phyloP scores from a whole-genome alignment of 257 asterid genomes.

The Solanum chiquidenum region DNA sequence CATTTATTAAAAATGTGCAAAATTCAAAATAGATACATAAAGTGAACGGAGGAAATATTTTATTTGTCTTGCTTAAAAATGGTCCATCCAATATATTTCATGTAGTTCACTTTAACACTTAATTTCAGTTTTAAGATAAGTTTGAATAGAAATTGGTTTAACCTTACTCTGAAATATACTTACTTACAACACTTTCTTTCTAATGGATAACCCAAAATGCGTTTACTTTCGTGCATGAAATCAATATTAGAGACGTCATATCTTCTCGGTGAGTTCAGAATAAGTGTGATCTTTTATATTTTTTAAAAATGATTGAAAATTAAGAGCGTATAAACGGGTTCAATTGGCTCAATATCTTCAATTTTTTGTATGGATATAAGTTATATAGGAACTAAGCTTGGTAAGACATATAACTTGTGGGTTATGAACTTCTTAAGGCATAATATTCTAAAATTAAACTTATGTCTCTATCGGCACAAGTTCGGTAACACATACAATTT shows the following conservation, averaged over 20 bases:
- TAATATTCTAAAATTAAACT: background rate
- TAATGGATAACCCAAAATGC: background rate
- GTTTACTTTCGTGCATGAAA: background rate
- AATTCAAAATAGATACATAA: too few species aligned
- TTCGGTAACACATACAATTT: background rate
- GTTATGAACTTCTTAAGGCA: background rate
- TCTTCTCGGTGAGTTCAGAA: background rate
- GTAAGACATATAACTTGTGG: background rate
- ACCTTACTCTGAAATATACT: background rate
- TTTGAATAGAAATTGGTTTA: background rate
- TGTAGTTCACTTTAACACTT: background rate
- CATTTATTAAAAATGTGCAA: too few species aligned
- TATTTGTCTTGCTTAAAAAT: background rate
- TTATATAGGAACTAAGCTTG: background rate
- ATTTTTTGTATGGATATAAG: background rate
- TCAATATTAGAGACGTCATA: background rate
- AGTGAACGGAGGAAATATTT: background rate
- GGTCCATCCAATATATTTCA: background rate
- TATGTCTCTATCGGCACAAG: background rate
- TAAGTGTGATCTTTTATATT: background rate
- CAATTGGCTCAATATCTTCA: background rate
- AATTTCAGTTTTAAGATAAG: background rate
- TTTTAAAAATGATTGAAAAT: background rate
- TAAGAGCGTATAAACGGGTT: background rate
- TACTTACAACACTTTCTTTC: background rate